Percentiles rank a stretch among this genome's conserved stretches.
Evolutionary conservation across 2,329 filamentous ascomycete species (phyloP).

Genomic region (Talaromyces sp.): DNA sequence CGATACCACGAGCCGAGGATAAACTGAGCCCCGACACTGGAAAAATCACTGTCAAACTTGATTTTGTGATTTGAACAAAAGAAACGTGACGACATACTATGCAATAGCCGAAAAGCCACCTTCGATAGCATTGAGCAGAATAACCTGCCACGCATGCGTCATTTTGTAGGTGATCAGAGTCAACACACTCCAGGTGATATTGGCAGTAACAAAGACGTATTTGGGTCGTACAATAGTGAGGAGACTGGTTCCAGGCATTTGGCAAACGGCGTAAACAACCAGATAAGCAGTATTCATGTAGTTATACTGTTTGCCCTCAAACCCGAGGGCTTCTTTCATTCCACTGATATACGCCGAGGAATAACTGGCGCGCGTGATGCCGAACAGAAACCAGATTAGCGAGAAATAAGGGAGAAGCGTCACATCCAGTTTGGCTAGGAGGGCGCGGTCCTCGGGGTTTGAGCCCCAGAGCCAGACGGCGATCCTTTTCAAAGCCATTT

Average conservation of each 20-base stretch:
- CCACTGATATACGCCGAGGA: constrained; percentile 48
- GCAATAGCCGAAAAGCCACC: constrained; percentile 49
- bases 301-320: constrained; percentile 46
- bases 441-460: constrained; percentile 14
- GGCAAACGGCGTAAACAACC: constrained; percentile 49
- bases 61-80: background rate
- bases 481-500: constrained; percentile 6
- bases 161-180: constrained; percentile 50
- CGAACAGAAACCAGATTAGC: constrained; percentile 53
- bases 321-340: constrained; percentile 43
- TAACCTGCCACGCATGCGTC: constrained; percentile 48
- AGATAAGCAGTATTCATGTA: constrained; percentile 43
- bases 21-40: constrained; percentile 48
- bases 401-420: constrained; percentile 51
- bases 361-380: constrained; percentile 50
- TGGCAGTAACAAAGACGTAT: constrained; percentile 49
- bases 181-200: constrained; percentile 49
- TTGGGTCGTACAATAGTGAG: constrained; percentile 42
- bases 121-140: constrained; percentile 49
- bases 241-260: constrained; percentile 49
- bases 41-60: constrained; percentile 1
- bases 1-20: constrained; percentile 52
- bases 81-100: constrained; percentile 37
- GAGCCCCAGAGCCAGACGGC: constrained; percentile 18
- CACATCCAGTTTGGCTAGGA: constrained; percentile 45